A percentile compares a stretch with the other conserved stretches of the same genome.
Evolutionary conservation across 805 yeast species (phyloP).

Genomic region (Lipomyces spencermartinsiae): DNA sequence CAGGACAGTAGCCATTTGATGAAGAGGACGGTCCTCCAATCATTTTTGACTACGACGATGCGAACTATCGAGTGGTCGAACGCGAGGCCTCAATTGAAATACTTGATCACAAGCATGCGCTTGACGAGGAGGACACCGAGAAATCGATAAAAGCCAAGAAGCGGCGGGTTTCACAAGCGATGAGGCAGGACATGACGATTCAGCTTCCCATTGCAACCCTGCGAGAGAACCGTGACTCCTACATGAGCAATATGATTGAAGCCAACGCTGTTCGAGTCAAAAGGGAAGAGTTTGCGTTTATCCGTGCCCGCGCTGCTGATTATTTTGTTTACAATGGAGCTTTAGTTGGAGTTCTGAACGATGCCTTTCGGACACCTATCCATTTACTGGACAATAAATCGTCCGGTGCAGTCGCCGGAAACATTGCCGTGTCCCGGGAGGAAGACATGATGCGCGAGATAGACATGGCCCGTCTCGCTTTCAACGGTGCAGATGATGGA

Average conservation of each 20-base stretch:
- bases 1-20: neutral
- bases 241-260: conserved; percentile 16
- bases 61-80: conserved; percentile 6
- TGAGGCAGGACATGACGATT: conserved; percentile 12
- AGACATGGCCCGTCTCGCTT: conserved; percentile 13
- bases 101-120: neutral
- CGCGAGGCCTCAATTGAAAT: neutral
- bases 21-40: neutral
- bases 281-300: neutral
- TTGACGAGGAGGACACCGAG: neutral
- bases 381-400: neutral
- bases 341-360: neutral
- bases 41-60: conserved; percentile 7
- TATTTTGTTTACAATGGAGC: conserved; percentile 19
- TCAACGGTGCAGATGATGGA: conserved; percentile 5
- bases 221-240: conserved; percentile 16
- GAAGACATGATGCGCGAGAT: conserved; percentile 2
- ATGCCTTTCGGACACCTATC: neutral
- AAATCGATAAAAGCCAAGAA: conserved; percentile 1
- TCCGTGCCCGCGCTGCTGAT: conserved; percentile 7
- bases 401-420: neutral
- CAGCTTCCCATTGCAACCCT: conserved; percentile 14
- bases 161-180: neutral
- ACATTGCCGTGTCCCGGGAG: neutral
- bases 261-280: neutral